phyloP scores from a whole-genome alignment of 768 basidiomycete species.

The Amanita exitialis region DNA sequence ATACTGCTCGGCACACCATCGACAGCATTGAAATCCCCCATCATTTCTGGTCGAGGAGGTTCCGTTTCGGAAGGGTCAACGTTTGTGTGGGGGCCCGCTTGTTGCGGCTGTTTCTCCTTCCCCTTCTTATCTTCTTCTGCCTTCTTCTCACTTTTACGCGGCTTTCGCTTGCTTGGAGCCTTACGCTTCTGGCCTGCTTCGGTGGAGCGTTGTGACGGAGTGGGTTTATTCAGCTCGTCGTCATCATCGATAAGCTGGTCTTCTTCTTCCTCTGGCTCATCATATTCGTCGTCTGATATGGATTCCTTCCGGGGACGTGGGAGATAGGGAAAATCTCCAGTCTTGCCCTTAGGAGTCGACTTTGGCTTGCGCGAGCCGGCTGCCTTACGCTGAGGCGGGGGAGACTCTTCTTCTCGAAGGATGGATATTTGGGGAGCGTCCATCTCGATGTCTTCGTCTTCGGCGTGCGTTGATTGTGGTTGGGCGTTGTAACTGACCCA shows the following conservation, averaged over 20 bases:
- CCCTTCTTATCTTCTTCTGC: conserved; percentile 37
- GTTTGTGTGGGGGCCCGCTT: conserved; percentile 27
- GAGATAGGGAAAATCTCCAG: conserved; percentile 5
- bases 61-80: conserved; percentile 16
- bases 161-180: conserved; percentile 37
- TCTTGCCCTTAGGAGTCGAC: conserved; percentile 8
- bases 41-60: conserved; percentile 1
- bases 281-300: conserved; percentile 41
- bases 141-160: conserved; percentile 43
- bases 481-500: conserved; percentile 45
- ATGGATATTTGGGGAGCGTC: conserved; percentile 80
- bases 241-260: conserved; percentile 66
- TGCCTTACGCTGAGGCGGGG: conserved; percentile 38
- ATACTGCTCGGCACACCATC: neutral
- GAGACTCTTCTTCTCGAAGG: conserved; percentile 61
- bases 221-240: conserved; percentile 20
- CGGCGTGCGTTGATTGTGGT: conserved; percentile 18
- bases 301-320: conserved; percentile 14
- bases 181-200: conserved; percentile 40
- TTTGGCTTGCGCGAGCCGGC: conserved; percentile 11
- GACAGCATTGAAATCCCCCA: conserved; percentile 3
- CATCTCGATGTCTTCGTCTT: conserved; percentile 50
- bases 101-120: conserved; percentile 29
- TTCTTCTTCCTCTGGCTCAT: conserved; percentile 63
- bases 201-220: conserved; percentile 19